Evolutionary conservation across 2,329 filamentous ascomycete genomes (phyloP).

Genomic region (Microcyclospora tardicrescens): DNA sequence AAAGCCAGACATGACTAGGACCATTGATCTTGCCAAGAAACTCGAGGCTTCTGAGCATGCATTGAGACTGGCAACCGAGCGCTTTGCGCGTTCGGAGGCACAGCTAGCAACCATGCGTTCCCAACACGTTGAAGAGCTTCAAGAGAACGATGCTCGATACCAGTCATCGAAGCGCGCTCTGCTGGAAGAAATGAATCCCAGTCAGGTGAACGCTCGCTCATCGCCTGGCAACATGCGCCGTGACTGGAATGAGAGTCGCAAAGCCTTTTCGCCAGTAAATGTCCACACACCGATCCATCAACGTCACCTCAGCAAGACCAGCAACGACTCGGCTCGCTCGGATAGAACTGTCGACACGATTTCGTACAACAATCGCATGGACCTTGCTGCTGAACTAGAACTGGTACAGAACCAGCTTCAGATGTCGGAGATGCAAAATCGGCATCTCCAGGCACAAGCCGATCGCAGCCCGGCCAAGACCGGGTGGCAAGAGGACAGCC

Average conservation of each 20-base stretch:
- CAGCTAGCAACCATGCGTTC: slow-evolving; percentile 69
- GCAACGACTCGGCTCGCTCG: slow-evolving; percentile 66
- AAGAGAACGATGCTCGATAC: slow-evolving; percentile 49
- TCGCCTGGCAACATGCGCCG: slow-evolving; percentile 61
- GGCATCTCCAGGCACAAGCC: slow-evolving; percentile 78
- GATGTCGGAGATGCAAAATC: slow-evolving; percentile 87
- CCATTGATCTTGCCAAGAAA: slow-evolving; percentile 68
- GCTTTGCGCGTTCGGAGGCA: slow-evolving; percentile 65
- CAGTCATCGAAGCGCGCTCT: slow-evolving; percentile 56
- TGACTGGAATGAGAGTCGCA: slow-evolving; percentile 45
- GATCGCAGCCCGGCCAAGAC: slow-evolving; percentile 52
- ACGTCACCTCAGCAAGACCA: slow-evolving; percentile 52
- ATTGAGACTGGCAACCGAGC: slow-evolving; percentile 69
- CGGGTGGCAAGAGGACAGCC: slow-evolving; percentile 57
- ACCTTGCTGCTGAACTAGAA: slow-evolving; percentile 79
- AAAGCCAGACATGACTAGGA: slow-evolving; percentile 53
- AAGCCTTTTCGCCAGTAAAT: slow-evolving; percentile 46
- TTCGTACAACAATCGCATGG: slow-evolving; percentile 77
- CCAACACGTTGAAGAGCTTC: slow-evolving; percentile 57
- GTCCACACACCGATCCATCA: slow-evolving; percentile 59
- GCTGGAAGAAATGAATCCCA: slow-evolving; percentile 77
- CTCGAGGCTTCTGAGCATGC: slow-evolving; percentile 83
- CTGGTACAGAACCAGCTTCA: slow-evolving; percentile 90
- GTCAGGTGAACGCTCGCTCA: slow-evolving; percentile 58
- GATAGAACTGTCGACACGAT: slow-evolving; percentile 76